Evolutionary conservation across 306 rosid genomes (phyloP), one percentile per base, ranked within the genome.

Genomic region (Mimosa bimucronata): DNA sequence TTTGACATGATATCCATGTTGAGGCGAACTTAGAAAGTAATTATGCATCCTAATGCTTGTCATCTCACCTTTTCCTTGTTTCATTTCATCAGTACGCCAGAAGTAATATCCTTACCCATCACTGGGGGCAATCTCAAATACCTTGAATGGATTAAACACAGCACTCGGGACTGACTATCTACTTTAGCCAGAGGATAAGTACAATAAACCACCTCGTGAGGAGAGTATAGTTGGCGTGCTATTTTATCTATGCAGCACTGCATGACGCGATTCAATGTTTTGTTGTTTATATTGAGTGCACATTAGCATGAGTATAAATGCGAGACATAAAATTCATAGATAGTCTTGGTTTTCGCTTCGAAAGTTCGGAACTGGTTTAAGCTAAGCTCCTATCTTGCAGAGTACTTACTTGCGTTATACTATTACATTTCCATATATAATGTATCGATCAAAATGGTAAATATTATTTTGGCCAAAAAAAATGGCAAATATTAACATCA

Each of bases 91-190:
- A 95, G 99, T 12, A 95, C 91, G 65, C 99, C 99, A 2, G 99
- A 95, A 87, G 99, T 95, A 61, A 93, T 95, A 31, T 89, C 98
- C 71, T 86, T 95, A 58, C 98, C 98, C 37, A 91, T 95, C 81
- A 89, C 90, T 1, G 98, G 98, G 9, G 73, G 73, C 50, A 67
- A 67, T 40, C 31, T 67, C 15, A 67, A 38, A 40, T 67, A 67
- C 16, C 73, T 67, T 0, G 73, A 40, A 67, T 67, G 73, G 99
- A 46, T 95, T 58, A 93, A 93, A 83, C 89, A 86, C 86, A 95
- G 93, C 91, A 95, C 99, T 8, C 88, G 89, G 83, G 95, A 92
- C 85, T 92, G 88, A 94, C 55, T 71, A 44, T 69, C 83, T 29
- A 58, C 31, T 71, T 81, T 71, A 76, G 78, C 74, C 66, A 29